These are phyloP conservation scores for Elasticomyces elasticus DNA, from an alignment of 495 filamentous ascomycete genomes.

Conservation along the genomic window DNA sequence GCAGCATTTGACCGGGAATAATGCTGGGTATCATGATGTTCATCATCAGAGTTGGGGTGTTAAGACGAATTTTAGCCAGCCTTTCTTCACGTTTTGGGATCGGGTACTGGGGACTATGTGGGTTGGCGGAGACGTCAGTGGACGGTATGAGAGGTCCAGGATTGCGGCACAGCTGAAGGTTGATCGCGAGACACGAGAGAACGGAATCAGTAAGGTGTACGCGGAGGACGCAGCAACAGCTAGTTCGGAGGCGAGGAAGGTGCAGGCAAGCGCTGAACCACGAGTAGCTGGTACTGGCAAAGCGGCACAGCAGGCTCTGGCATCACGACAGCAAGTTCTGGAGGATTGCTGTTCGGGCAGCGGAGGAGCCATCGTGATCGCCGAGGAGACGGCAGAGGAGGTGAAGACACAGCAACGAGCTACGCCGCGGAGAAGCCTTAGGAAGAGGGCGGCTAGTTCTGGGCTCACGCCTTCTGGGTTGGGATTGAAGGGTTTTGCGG, in stretches of 20 bases:
- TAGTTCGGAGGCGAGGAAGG: not conserved
- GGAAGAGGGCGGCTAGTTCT: slow-evolving; percentile 27
- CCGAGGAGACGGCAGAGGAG: slow-evolving; percentile 29
- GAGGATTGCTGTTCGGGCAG: slow-evolving; percentile 17
- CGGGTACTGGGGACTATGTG: slow-evolving; percentile 60
- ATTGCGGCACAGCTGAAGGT: slow-evolving; percentile 29
- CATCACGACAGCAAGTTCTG: slow-evolving; percentile 23
- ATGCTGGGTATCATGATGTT: slow-evolving; percentile 90
- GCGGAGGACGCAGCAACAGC: not conserved
- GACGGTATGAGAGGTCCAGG: slow-evolving; percentile 37
- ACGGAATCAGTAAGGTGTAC: not conserved
- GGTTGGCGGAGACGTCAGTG: slow-evolving; percentile 50
- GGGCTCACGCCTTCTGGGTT: slow-evolving; percentile 29
- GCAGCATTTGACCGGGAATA: slow-evolving; percentile 83
- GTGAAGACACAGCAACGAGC: slow-evolving; percentile 7
- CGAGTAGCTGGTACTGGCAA: slow-evolving; percentile 20
- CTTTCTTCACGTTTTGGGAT: slow-evolving; percentile 85
- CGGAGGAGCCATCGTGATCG: slow-evolving; percentile 19
- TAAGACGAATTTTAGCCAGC: slow-evolving; percentile 68
- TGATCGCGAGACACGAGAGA: slow-evolving; percentile 2
- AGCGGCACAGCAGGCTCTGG: slow-evolving; percentile 22
- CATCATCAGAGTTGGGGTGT: slow-evolving; percentile 99
- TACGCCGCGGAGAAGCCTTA: slow-evolving; percentile 19
- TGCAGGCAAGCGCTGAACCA: slow-evolving; percentile 2
- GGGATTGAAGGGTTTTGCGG: slow-evolving; percentile 26